Conservation (phyloP, 768 basidiomycete species). For the Auriscalpium orientale region DNA sequence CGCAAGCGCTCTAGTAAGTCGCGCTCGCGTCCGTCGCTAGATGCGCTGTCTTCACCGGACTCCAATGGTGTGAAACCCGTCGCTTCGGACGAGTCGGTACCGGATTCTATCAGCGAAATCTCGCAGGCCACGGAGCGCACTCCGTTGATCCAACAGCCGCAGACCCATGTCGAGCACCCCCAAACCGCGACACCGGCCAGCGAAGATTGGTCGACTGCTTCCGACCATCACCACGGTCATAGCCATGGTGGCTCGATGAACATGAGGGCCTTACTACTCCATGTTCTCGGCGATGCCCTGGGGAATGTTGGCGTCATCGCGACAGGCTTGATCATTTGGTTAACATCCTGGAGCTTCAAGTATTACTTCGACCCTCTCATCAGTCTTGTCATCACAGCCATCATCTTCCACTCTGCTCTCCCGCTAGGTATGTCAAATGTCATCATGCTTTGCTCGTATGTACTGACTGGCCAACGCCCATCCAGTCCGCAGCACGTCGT, state of each 20-base stretch:
- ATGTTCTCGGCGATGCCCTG: conserved; percentile 94
- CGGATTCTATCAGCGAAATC: too few relatives aligned
- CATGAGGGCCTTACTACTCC: conserved; percentile 91
- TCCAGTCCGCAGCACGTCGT: conserved; percentile 80
- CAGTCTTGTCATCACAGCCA: conserved; percentile 87
- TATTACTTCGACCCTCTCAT: conserved; percentile 92
- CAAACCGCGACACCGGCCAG: background rate
- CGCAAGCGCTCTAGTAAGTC: conserved; percentile 13
- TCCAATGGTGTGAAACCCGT: background rate
- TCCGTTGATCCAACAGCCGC: conserved; percentile 26
- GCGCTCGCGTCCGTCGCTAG: conserved; percentile 19
- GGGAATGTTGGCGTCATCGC: conserved; percentile 98
- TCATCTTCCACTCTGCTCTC: conserved; percentile 93
- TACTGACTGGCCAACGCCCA: conserved; percentile 6
- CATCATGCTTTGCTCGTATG: background rate
- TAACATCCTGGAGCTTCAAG: conserved; percentile 75
- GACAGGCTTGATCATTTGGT: conserved; percentile 92
- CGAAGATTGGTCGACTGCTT: conserved; percentile 5
- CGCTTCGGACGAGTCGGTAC: too few relatives aligned
- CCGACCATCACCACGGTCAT: conserved; percentile 27
- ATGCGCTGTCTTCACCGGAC: conserved; percentile 1
- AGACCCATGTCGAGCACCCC: background rate
- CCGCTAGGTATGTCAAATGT: conserved; percentile 59
- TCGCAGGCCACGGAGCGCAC: conserved; percentile 32
- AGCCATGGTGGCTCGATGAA: conserved; percentile 81